phyloP scores from a whole-genome alignment of 805 yeast species.

The Kuraishia floccosa region DNA sequence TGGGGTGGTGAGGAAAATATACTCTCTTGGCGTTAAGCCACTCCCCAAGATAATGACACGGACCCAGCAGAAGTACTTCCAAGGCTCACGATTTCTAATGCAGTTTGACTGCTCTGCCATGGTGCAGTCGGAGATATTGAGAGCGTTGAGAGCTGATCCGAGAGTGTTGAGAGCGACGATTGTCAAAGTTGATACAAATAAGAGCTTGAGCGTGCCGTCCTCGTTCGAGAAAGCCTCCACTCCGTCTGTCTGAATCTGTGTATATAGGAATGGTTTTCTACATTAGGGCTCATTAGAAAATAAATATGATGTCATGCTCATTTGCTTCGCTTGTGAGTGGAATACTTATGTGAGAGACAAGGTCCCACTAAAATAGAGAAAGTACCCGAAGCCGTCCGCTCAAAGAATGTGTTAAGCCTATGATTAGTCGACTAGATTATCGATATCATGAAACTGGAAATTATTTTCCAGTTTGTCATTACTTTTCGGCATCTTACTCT shows the following conservation, averaged over 20 bases:
- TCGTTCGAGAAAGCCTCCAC: conserved; percentile 51
- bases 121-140: conserved; percentile 75
- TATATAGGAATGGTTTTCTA: too few relatives aligned
- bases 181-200: conserved; percentile 46
- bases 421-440: not conserved
- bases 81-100: conserved; percentile 81
- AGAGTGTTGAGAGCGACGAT: conserved; percentile 76
- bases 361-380: too few relatives aligned
- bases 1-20: conserved; percentile 83
- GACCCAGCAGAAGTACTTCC: conserved; percentile 82
- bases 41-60: conserved; percentile 76
- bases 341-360: too few relatives aligned
- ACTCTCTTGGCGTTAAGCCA: conserved; percentile 66
- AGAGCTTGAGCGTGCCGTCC: conserved; percentile 42
- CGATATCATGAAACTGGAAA: conserved; percentile 1
- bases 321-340: too few relatives aligned
- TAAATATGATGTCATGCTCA: too few relatives aligned
- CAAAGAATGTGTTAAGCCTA: too few relatives aligned
- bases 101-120: conserved; percentile 78
- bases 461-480: too few relatives aligned
- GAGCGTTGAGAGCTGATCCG: conserved; percentile 80
- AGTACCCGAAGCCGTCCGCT: too few relatives aligned
- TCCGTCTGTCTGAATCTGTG: too few relatives aligned
- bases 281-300: too few relatives aligned
- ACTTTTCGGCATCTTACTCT: too few relatives aligned